A percentile compares a stretch with the other conserved stretches of the same genome.
These are phyloP conservation scores for Ascocoryne sarcoides DNA, from an alignment of 2,329 filamentous ascomycete genomes.

Conservation along the genomic window DNA sequence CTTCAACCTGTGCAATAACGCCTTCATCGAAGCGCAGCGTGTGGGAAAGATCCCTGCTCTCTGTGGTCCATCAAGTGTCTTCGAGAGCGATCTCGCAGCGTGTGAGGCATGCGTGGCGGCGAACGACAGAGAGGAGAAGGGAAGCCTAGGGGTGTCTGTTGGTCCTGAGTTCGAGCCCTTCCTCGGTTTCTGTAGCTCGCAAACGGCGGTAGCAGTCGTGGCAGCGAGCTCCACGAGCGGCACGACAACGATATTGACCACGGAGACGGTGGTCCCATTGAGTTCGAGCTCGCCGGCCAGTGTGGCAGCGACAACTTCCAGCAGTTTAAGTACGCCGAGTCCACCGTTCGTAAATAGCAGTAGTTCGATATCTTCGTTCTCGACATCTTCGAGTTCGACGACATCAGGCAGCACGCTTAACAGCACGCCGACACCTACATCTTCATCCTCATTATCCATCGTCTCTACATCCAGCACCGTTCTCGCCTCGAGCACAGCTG, in stretches of 20 bases:
- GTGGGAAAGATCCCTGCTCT: constrained; percentile 40
- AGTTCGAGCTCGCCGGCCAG: too few species aligned
- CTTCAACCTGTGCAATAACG: constrained; percentile 44
- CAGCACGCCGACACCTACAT: background rate
- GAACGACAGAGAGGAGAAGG: constrained; percentile 9
- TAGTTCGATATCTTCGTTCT: background rate
- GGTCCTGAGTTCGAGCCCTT: constrained; percentile 20
- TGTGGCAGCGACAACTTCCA: background rate
- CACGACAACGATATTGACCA: constrained; percentile 7
- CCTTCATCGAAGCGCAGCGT: constrained; percentile 36
- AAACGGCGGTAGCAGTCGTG: constrained; percentile 8
- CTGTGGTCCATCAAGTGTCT: constrained; percentile 37
- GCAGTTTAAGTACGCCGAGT: background rate
- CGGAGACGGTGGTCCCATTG: too few species aligned
- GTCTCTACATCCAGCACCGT: too few species aligned
- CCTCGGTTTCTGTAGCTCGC: constrained; percentile 19
- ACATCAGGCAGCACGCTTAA: background rate
- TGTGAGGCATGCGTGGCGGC: constrained; percentile 31
- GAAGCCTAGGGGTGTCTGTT: constrained; percentile 13
- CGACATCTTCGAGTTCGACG: background rate
- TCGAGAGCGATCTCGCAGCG: constrained; percentile 27
- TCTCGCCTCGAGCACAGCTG: too few species aligned
- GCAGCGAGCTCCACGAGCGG: constrained; percentile 1
- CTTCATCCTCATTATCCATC: background rate
- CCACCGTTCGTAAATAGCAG: background rate